Conservation (phyloP, 371 early-diverging fungal species). For the Circinella minor region DNA sequence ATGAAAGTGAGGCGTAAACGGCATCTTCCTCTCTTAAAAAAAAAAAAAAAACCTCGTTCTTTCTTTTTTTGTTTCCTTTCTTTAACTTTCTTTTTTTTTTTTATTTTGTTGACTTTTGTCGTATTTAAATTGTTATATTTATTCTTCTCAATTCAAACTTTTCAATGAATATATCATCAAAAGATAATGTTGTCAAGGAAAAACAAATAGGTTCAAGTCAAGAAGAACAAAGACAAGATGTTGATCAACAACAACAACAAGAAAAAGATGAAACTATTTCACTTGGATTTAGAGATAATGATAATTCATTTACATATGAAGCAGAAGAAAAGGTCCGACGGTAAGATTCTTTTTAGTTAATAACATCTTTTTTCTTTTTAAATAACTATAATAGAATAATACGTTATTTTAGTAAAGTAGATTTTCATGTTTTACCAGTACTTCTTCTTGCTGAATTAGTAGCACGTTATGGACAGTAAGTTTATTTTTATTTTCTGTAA, state of each 20-base stretch:
- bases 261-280: neutral
- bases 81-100: neutral
- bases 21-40: neutral
- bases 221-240: neutral
- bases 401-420: too few species aligned
- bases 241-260: too few species aligned
- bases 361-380: too few species aligned
- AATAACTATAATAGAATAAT: too few species aligned
- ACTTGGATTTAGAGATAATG: slow-evolving; percentile 1
- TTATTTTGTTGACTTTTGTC: neutral
- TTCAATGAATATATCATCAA: neutral
- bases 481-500: too few species aligned
- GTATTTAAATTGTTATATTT: neutral
- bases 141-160: too few species aligned
- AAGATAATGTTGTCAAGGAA: neutral
- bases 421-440: slow-evolving; percentile 2
- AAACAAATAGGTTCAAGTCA: neutral
- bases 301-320: neutral
- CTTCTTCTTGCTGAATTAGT: slow-evolving; percentile 8
- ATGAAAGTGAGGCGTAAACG: neutral
- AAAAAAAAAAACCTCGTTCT: neutral
- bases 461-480: slow-evolving; percentile 9
- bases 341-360: neutral
- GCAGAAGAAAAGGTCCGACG: slow-evolving; percentile 5
- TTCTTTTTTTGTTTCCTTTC: neutral